Evolutionary conservation across 2,329 filamentous ascomycete genomes (phyloP).

Genomic region (Exophiala xenobiotica): DNA sequence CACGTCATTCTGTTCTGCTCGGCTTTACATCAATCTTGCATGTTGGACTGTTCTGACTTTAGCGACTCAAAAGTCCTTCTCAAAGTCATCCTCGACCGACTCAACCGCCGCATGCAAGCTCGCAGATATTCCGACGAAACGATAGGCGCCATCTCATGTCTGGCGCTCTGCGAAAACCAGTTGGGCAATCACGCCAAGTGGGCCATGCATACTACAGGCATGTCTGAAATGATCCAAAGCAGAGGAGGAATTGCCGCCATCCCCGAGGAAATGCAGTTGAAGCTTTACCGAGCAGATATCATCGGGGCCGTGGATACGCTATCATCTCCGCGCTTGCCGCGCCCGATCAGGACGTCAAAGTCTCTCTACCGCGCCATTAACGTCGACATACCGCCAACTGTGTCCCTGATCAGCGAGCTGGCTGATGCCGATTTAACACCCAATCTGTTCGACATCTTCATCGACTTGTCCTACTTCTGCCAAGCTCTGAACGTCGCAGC

Average conservation of each 20-base stretch:
- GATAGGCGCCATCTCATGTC: slow-evolving; percentile 25
- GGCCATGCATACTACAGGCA: slow-evolving; percentile 22
- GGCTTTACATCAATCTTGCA: slow-evolving; percentile 13
- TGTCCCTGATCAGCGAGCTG: not conserved
- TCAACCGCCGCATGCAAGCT: slow-evolving; percentile 19
- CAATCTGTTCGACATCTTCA: slow-evolving; percentile 6
- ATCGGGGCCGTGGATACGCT: slow-evolving; percentile 24
- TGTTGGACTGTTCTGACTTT: slow-evolving; percentile 2
- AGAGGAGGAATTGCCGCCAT: slow-evolving; percentile 21
- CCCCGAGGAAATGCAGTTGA: slow-evolving; percentile 14
- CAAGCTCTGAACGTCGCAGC: slow-evolving; percentile 15
- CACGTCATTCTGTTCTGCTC: slow-evolving; percentile 23
- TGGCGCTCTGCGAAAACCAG: slow-evolving; percentile 21
- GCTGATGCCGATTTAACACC: not conserved
- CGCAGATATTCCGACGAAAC: slow-evolving; percentile 21
- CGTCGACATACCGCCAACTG: slow-evolving; percentile 1
- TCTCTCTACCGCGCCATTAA: slow-evolving; percentile 5
- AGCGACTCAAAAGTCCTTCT: slow-evolving; percentile 16
- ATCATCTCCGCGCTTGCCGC: slow-evolving; percentile 15
- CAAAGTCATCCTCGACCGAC: slow-evolving; percentile 22
- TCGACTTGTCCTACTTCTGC: slow-evolving; percentile 17
- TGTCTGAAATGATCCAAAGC: slow-evolving; percentile 24
- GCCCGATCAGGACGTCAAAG: slow-evolving; percentile 3
- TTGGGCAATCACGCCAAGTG: slow-evolving; percentile 20
- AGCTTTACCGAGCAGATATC: slow-evolving; percentile 24